These are phyloP conservation scores for Geosmithia putterillii DNA, from an alignment of 2,329 filamentous ascomycete species.

Conservation along the genomic window DNA sequence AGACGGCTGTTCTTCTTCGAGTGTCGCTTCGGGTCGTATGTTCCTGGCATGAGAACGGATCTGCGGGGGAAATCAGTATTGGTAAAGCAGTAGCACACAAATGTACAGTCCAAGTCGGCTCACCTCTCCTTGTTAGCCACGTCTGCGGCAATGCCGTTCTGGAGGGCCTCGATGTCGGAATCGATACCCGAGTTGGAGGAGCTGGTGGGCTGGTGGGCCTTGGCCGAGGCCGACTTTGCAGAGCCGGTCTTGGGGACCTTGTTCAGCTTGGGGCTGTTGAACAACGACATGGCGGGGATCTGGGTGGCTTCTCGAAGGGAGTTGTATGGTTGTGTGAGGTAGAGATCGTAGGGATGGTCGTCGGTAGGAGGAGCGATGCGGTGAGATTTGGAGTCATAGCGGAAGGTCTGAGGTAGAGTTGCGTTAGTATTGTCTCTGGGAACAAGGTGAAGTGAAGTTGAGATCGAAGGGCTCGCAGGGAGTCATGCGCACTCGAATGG, in stretches of 20 bases:
- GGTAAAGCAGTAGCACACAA: neutral
- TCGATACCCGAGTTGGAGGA: constrained; percentile 28
- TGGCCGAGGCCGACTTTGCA: constrained; percentile 16
- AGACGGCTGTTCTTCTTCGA: neutral
- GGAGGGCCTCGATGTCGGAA: constrained; percentile 36
- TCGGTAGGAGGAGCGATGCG: constrained; percentile 30
- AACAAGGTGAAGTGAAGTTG: too few species aligned
- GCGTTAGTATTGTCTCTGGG: neutral
- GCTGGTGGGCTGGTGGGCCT: constrained; percentile 15
- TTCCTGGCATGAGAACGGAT: neutral
- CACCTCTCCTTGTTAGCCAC: constrained; percentile 23
- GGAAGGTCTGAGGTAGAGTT: constrained; percentile 42
- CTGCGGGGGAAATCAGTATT: neutral
- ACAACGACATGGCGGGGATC: constrained; percentile 39
- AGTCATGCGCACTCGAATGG: too few species aligned
- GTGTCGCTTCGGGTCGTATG: neutral
- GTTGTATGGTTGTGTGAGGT: constrained; percentile 37
- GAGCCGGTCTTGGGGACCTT: neutral
- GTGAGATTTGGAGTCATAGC: constrained; percentile 39
- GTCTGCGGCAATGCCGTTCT: constrained; percentile 24
- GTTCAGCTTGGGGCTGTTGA: constrained; percentile 23
- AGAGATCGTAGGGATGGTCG: constrained; percentile 42
- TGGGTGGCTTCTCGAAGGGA: constrained; percentile 31
- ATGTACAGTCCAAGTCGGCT: constrained; percentile 3
- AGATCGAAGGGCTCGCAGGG: too few species aligned